phyloP scores from a whole-genome alignment of 2,329 filamentous ascomycete genomes.

The Colletotrichum chlorophyti region DNA sequence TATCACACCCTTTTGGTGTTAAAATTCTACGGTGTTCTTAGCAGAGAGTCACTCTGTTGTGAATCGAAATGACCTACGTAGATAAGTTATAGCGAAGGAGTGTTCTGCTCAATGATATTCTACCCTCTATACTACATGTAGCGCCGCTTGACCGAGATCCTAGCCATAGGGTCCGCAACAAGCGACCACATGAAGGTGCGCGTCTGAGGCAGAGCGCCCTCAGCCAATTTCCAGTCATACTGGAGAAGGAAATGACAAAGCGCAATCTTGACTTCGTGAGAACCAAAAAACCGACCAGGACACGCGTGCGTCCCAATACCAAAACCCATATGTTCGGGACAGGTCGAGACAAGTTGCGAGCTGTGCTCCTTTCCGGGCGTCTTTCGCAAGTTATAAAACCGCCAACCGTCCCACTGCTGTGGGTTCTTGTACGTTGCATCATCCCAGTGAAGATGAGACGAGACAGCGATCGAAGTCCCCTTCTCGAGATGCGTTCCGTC shows the following conservation, averaged over 20 bases:
- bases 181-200: slow-evolving; percentile 8
- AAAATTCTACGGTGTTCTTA: too few species aligned
- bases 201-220: background rate
- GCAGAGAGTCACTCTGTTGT: too few species aligned
- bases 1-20: too few species aligned
- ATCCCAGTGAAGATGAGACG: slow-evolving; percentile 9
- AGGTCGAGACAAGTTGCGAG: slow-evolving; percentile 49
- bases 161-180: slow-evolving; percentile 5
- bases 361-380: slow-evolving; percentile 19
- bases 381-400: slow-evolving; percentile 14
- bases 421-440: background rate
- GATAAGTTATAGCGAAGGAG: background rate
- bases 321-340: slow-evolving; percentile 42
- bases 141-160: background rate
- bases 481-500: slow-evolving; percentile 1
- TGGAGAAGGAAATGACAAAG: slow-evolving; percentile 46
- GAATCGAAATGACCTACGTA: too few species aligned
- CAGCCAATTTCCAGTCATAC: slow-evolving; percentile 39
- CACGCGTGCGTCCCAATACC: slow-evolving; percentile 47
- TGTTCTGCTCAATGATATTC: background rate
- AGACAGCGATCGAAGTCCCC: background rate
- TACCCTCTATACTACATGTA: background rate
- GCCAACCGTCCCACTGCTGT: background rate
- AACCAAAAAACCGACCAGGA: slow-evolving; percentile 52
- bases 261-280: slow-evolving; percentile 52